Percentiles rank a stretch among this genome's conserved stretches.
phyloP scores from a whole-genome alignment of 1,139 yeast genomes.

The Nakaseomyces delphensis region DNA sequence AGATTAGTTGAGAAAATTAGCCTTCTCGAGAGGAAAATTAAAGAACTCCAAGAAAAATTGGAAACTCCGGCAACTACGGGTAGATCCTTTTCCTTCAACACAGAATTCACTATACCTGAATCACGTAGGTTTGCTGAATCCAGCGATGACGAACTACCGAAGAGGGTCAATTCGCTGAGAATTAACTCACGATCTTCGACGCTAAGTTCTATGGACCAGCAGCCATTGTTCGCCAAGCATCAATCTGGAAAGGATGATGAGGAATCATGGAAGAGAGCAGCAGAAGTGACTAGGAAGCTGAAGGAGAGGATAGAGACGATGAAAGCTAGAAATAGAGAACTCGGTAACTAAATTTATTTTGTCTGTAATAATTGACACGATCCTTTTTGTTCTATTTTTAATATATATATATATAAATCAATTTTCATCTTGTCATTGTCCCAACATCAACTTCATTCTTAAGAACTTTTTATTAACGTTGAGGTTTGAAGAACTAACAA shows the following conservation, averaged over 20 bases:
- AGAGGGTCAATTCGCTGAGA: conserved; percentile 7
- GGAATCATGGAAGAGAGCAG: conserved; percentile 66
- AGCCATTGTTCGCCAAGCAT: conserved; percentile 1
- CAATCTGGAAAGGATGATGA: conserved; percentile 3
- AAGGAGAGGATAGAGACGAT: conserved; percentile 83
- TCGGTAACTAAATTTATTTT: conserved; percentile 1
- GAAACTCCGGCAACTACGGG: neutral
- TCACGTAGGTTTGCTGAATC: conserved; percentile 10
- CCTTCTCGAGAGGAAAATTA: conserved; percentile 1
- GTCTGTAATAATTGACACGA: neutral
- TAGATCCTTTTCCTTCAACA: neutral
- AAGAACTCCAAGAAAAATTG: conserved; percentile 3
- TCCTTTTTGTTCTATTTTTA: too few relatives aligned
- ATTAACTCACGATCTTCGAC: conserved; percentile 1
- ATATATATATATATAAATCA: neutral
- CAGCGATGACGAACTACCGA: conserved; percentile 7
- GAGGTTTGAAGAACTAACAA: too few relatives aligned
- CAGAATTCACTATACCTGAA: conserved; percentile 2
- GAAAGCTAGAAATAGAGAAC: conserved; percentile 41
- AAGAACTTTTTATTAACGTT: too few relatives aligned
- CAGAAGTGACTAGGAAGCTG: conserved; percentile 77
- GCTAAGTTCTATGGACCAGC: neutral
- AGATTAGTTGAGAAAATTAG: neutral
- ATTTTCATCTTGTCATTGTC: too few relatives aligned
- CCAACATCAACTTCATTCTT: too few relatives aligned